phyloP scores from a whole-genome alignment of 805 yeast genomes.

The Candida chauliodis region DNA sequence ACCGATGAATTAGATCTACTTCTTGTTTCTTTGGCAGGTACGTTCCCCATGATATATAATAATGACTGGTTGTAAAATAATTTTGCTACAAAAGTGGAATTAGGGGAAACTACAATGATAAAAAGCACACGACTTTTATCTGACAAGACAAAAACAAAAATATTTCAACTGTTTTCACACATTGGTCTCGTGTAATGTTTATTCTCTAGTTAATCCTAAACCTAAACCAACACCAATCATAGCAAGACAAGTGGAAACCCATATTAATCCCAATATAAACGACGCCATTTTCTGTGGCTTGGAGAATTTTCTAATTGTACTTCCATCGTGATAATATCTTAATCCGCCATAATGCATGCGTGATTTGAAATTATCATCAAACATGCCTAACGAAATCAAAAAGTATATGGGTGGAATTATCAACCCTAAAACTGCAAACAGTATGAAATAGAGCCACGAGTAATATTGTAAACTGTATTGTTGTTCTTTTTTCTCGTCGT shows the following conservation, averaged over 20 bases:
- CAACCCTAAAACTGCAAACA: constrained; percentile 30
- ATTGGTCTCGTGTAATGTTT: not conserved
- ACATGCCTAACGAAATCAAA: constrained; percentile 30
- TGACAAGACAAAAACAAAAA: not conserved
- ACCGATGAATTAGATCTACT: constrained; percentile 24
- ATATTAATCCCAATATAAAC: constrained; percentile 27
- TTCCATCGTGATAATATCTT: constrained; percentile 11
- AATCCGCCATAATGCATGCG: constrained; percentile 16
- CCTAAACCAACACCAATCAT: constrained; percentile 41
- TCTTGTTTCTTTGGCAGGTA: constrained; percentile 39
- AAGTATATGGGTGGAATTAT: constrained; percentile 38
- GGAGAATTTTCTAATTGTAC: constrained; percentile 15
- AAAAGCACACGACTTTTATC: constrained; percentile 5
- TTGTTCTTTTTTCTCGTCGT: constrained; percentile 3
- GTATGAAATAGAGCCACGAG: constrained; percentile 17
- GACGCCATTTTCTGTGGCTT: constrained; percentile 29
- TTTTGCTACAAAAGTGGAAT: not conserved
- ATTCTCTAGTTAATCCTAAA: constrained; percentile 16
- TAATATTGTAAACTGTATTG: constrained; percentile 6
- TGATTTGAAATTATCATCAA: constrained; percentile 22
- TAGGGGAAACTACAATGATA: constrained; percentile 2
- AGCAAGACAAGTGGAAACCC: constrained; percentile 31
- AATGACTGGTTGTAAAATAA: constrained; percentile 1
- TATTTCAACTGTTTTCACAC: too few relatives aligned
- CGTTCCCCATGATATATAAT: constrained; percentile 35